phyloP scores from a whole-genome alignment of 2,329 filamentous ascomycete genomes.

The Fusarium odoratissimum region DNA sequence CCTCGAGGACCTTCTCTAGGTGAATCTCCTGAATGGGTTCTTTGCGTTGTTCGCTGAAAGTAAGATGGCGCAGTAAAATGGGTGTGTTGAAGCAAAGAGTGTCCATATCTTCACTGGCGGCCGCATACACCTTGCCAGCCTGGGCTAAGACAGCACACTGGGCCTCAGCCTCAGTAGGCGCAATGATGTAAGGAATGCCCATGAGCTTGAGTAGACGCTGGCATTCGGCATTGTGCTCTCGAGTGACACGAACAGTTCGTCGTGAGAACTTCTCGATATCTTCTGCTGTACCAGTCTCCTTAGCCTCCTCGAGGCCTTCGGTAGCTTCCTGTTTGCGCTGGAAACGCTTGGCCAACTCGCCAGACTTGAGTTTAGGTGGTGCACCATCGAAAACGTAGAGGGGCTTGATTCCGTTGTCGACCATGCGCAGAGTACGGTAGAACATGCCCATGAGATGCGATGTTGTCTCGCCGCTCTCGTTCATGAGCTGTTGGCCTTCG shows the following conservation, averaged over 20 bases:
- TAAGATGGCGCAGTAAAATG: constrained; percentile 90
- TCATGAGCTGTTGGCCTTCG: constrained; percentile 95
- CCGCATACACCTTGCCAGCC: constrained; percentile 95
- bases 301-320: constrained; percentile 92
- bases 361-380: constrained; percentile 96
- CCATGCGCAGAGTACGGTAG: constrained; percentile 97
- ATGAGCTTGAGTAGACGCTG: constrained; percentile 91
- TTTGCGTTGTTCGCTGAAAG: constrained; percentile 96
- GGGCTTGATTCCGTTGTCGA: constrained; percentile 98
- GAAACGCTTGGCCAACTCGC: constrained; percentile 95
- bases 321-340: constrained; percentile 93
- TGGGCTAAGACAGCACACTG: constrained; percentile 92
- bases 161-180: constrained; percentile 96
- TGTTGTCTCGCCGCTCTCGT: constrained; percentile 93
- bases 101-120: constrained; percentile 98
- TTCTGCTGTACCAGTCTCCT: constrained; percentile 94
- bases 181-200: constrained; percentile 95
- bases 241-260: constrained; percentile 92
- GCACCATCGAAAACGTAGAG: constrained; percentile 98
- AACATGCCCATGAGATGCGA: constrained; percentile 99
- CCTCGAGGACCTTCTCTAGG: constrained; percentile 86
- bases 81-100: constrained; percentile 95
- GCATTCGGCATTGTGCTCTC: constrained; percentile 96
- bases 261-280: constrained; percentile 99
- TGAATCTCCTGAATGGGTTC: constrained; percentile 97